Conservation (phyloP, 805 yeast species). For the Candida pseudofarinosa region DNA sequence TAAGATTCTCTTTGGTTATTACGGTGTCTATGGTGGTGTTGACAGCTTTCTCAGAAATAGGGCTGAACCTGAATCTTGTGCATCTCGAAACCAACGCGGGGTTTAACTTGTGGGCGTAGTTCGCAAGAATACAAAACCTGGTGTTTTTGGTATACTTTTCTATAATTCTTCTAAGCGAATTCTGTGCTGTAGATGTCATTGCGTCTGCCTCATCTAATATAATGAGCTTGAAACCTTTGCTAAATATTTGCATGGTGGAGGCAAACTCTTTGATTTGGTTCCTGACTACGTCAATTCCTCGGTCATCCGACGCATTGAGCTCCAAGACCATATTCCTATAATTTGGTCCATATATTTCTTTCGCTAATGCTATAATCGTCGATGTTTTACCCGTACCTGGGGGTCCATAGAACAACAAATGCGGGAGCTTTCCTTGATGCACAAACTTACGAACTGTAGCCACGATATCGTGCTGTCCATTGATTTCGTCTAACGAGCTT, state of each 20-base stretch:
- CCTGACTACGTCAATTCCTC: constrained; percentile 97
- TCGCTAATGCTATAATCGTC: constrained; percentile 81
- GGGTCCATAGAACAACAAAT: constrained; percentile 89
- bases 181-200: constrained; percentile 86
- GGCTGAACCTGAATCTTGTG: constrained; percentile 90
- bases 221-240: constrained; percentile 79
- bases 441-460: constrained; percentile 83
- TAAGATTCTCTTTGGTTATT: constrained; percentile 60
- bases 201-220: constrained; percentile 96
- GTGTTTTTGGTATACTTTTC: constrained; percentile 93
- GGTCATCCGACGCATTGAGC: constrained; percentile 92
- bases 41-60: constrained; percentile 66
- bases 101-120: constrained; percentile 90
- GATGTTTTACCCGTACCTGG: constrained; percentile 95
- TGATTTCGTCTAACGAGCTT: constrained; percentile 71
- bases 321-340: constrained; percentile 89
- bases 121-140: constrained; percentile 93
- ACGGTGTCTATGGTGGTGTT: constrained; percentile 65
- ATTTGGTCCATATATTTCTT: constrained; percentile 77
- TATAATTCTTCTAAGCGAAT: constrained; percentile 76
- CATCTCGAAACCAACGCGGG: constrained; percentile 95
- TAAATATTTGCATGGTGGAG: constrained; percentile 88
- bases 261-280: constrained; percentile 97
- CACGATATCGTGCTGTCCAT: constrained; percentile 87
- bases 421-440: constrained; percentile 80